Base-by-base conservation (phyloP, 2,329 filamentous ascomycete species). In the Triangularia verruculosa region DNA sequence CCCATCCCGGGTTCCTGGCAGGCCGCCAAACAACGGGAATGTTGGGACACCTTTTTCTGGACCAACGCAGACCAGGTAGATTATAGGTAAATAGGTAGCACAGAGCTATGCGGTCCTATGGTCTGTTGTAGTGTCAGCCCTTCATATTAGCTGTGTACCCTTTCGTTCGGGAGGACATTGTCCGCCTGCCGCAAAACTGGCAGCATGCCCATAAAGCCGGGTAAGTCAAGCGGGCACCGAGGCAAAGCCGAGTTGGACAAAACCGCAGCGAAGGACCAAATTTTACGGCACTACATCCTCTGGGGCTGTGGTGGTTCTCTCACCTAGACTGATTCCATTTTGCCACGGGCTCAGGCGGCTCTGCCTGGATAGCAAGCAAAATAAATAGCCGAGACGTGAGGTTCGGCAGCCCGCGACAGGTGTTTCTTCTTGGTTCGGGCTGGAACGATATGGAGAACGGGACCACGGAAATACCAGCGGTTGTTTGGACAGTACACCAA, bases 1-100 rank as follows among this genome's bases (percentile, higher is more conserved):
- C 54, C 62, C 61, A 66, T 68, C 68, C 70, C 70, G 68, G 66
- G 61, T 69, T 69, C 68, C 68, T 68, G 70, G 67, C 43, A 61
- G 56, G 51, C 51, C 25, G 22, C 22, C 20, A 15, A 24, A 54
- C 53, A n/a, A 61, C 34, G 61, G 61, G 17, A 61, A 25, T 61
- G 64, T 60, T 61, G 64, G 64, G 61, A n/a, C 60, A 39, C n/a
- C 64, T 43, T 53, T 61, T 60, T 55, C 51, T 39, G 57, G 59
- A 56, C 30, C 56, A 62, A 53, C 13, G 17, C 17, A 20, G 11
- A n/a, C 12, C 4, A 28, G 22, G 51, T 20, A 20, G 39, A 47
- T 8, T 20, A 12, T 34, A 54, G 59, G n/a, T n/a, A n/a, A n/a
- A 22, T n/a, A n/a, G 32, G 56, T 61, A 32, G 53, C 57, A 66